Conservation (phyloP, 495 filamentous ascomycete genomes). For the Thermothielavioides terrestris region DNA sequence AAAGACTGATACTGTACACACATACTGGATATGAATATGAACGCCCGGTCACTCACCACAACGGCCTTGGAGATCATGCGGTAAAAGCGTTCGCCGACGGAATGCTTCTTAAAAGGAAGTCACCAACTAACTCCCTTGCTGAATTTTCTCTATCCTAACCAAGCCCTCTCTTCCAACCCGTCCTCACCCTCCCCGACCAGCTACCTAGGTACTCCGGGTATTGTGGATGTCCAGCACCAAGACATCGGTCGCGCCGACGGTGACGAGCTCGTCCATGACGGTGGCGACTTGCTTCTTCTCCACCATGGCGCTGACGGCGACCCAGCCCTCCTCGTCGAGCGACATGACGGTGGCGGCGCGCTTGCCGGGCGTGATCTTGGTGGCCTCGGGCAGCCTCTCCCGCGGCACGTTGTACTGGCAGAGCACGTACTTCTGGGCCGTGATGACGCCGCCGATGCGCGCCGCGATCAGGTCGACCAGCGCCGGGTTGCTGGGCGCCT, state of each 20-base stretch:
- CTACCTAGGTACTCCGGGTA: slow-evolving; percentile 43
- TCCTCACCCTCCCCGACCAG: background rate
- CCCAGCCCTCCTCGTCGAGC: slow-evolving; percentile 84
- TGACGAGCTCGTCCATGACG: slow-evolving; percentile 82
- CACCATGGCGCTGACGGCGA: slow-evolving; percentile 89
- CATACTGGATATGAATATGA: no score
- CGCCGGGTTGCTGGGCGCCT: slow-evolving; percentile 64
- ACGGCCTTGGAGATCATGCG: no score
- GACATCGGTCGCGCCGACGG: slow-evolving; percentile 78
- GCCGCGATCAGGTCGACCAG: slow-evolving; percentile 74
- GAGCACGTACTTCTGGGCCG: slow-evolving; percentile 87
- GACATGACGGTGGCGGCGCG: slow-evolving; percentile 84
- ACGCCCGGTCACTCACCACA: no score
- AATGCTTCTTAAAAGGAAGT: no score
- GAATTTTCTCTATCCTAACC: background rate
- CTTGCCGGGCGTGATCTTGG: slow-evolving; percentile 83
- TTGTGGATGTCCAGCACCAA: slow-evolving; percentile 83
- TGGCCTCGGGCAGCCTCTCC: slow-evolving; percentile 53
- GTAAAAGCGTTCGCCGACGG: no score
- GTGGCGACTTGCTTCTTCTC: slow-evolving; percentile 79
- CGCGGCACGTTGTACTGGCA: slow-evolving; percentile 94
- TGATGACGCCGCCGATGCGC: slow-evolving; percentile 86
- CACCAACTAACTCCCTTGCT: background rate
- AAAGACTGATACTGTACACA: no score
- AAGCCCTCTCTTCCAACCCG: background rate